phyloP scores from a whole-genome alignment of 2,329 filamentous ascomycete genomes.

The Neofusicoccum cordaticola region DNA sequence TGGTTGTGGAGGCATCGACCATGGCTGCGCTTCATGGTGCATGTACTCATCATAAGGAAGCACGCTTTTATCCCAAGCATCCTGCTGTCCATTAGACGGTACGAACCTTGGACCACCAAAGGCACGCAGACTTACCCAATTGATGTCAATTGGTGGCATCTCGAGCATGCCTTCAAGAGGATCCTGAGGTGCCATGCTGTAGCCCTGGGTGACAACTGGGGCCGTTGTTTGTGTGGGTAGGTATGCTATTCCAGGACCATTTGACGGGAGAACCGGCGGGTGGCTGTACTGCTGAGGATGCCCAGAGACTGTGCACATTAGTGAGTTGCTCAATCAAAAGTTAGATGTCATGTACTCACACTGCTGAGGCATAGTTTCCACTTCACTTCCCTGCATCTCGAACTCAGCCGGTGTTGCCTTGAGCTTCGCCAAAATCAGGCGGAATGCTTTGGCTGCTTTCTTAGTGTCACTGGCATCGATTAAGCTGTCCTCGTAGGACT shows the following conservation, averaged over 20 bases:
- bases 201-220: neutral
- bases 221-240: neutral
- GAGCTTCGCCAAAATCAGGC: slow-evolving; percentile 7
- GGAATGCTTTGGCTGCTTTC: slow-evolving; percentile 9
- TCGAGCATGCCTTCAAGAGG: slow-evolving; percentile 13
- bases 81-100: neutral
- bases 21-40: slow-evolving; percentile 3
- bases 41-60: slow-evolving; percentile 14
- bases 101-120: neutral
- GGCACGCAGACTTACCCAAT: slow-evolving; percentile 3
- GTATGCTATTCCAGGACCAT: neutral
- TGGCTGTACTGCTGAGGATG: neutral
- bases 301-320: neutral
- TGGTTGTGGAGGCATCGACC: neutral
- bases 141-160: slow-evolving; percentile 17
- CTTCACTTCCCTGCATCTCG: neutral
- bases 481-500: slow-evolving; percentile 11
- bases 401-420: neutral
- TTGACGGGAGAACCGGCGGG: slow-evolving; percentile 1
- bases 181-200: neutral
- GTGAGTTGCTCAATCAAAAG: neutral
- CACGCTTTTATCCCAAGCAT: slow-evolving; percentile 12
- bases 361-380: neutral
- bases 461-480: slow-evolving; percentile 15
- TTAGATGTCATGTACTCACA: neutral